Percentiles rank a stretch among this genome's conserved stretches.
Evolutionary conservation across 192 early-diverging fungal genomes (phyloP).

Genomic region (Coemansia sp.): DNA sequence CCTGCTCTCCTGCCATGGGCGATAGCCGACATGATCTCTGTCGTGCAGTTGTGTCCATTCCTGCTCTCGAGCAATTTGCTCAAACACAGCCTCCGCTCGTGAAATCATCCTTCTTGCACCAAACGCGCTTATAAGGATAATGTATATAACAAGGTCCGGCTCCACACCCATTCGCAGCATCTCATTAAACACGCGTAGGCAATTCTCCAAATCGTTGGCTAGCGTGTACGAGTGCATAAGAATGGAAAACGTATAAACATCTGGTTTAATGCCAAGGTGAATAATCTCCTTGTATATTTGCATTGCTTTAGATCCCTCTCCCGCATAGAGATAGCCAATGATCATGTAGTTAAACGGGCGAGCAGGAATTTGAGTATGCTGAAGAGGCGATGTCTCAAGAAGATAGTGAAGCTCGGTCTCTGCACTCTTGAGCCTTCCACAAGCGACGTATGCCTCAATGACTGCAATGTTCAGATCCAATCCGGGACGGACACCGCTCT

Average conservation of each 20-base stretch:
- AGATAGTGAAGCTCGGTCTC: constrained; percentile 37
- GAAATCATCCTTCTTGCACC: constrained; percentile 6
- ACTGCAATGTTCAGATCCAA: constrained; percentile 39
- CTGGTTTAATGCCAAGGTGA: constrained; percentile 70
- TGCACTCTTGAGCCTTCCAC: constrained; percentile 39
- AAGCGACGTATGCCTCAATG: constrained; percentile 42
- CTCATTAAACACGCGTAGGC: constrained; percentile 63
- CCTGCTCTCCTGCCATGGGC: neutral
- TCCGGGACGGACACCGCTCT: constrained; percentile 25
- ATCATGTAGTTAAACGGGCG: constrained; percentile 51
- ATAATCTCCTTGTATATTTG: constrained; percentile 78
- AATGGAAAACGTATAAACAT: constrained; percentile 74
- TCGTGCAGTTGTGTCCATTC: constrained; percentile 17
- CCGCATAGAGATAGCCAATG: constrained; percentile 30
- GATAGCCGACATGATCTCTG: neutral
- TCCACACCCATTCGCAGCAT: constrained; percentile 56
- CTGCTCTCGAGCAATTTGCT: constrained; percentile 40
- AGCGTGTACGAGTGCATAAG: constrained; percentile 75
- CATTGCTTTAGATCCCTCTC: constrained; percentile 72
- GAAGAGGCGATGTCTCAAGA: constrained; percentile 31
- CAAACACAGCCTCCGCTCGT: constrained; percentile 40
- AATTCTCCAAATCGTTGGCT: constrained; percentile 67
- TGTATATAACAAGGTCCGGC: constrained; percentile 46
- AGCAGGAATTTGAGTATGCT: constrained; percentile 32
- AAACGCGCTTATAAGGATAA: constrained; percentile 51